These are phyloP conservation scores for Hansenula anomala DNA, from an alignment of 1,139 yeast genomes.

Conservation along the genomic window DNA sequence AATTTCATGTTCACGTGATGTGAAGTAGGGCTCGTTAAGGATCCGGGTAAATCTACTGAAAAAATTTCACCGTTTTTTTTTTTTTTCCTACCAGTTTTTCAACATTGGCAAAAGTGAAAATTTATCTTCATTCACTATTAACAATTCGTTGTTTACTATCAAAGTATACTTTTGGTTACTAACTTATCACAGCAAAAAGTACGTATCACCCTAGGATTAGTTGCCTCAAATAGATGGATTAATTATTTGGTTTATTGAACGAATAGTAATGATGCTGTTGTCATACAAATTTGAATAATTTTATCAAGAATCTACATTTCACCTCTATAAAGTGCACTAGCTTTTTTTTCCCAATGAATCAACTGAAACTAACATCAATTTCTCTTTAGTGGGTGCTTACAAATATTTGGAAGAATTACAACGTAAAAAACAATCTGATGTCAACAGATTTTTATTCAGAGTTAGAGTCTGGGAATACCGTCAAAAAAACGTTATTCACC, in stretches of 20 bases:
- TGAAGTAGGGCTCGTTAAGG: no score
- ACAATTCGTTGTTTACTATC: neutral
- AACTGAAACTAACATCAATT: no score
- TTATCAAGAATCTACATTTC: no score
- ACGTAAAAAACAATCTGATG: conserved; percentile 99
- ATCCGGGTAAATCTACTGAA: no score
- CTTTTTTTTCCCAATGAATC: no score
- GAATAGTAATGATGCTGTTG: no score
- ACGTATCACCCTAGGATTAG: neutral
- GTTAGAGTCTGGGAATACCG: conserved; percentile 99
- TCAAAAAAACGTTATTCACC: conserved; percentile 98
- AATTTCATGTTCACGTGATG: no score
- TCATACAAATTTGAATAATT: no score
- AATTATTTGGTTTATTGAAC: no score
- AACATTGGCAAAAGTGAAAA: neutral
- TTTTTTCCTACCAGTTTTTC: neutral
- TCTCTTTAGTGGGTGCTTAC: conserved; percentile 98
- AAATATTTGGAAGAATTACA: conserved; percentile 98
- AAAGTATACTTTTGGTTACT: conserved; percentile 3
- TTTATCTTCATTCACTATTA: neutral
- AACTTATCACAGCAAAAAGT: conserved; percentile 1
- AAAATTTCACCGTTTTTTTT: no score
- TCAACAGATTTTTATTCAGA: conserved; percentile 96
- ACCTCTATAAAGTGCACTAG: no score
- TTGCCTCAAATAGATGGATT: no score